Conservation (phyloP, 73 alveolate species). For the Symbiodinium natans region DNA sequence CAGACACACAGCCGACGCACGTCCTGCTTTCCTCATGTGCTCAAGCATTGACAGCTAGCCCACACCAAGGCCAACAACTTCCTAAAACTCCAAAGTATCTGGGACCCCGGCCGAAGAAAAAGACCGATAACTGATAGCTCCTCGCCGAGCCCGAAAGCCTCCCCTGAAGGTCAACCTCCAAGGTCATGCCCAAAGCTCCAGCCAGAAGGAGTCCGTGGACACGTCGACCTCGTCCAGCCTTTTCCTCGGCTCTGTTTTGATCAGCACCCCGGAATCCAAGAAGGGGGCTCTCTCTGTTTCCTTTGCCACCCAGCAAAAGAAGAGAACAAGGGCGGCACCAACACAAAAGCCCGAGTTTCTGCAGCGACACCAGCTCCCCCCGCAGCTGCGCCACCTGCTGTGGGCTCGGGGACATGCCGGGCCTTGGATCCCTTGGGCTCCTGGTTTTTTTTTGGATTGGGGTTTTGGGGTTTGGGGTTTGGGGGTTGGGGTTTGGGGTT, state of each 20-base stretch:
- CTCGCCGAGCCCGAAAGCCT: too few relatives aligned
- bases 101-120: too few relatives aligned
- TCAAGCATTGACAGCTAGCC: too few relatives aligned
- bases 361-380: slow-evolving; percentile 35
- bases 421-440: background rate
- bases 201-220: slow-evolving; percentile 89
- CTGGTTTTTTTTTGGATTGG: background rate
- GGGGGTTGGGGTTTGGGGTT: background rate
- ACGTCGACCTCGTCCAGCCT: slow-evolving; percentile 71
- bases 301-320: background rate
- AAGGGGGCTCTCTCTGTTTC: background rate
- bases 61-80: too few relatives aligned
- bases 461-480: background rate
- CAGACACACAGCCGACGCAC: too few relatives aligned
- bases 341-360: background rate
- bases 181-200: background rate
- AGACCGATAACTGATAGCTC: too few relatives aligned
- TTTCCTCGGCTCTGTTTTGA: background rate
- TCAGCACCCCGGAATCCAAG: background rate
- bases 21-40: too few relatives aligned
- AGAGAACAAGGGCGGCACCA: background rate
- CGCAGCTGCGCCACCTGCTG: slow-evolving; percentile 31
- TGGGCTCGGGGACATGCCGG: background rate
- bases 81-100: too few relatives aligned
- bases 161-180: background rate